Evolutionary conservation across 2,329 filamentous ascomycete genomes (phyloP), one percentile per base, ranked within the genome.

Genomic region (Rutstroemia sp.): DNA sequence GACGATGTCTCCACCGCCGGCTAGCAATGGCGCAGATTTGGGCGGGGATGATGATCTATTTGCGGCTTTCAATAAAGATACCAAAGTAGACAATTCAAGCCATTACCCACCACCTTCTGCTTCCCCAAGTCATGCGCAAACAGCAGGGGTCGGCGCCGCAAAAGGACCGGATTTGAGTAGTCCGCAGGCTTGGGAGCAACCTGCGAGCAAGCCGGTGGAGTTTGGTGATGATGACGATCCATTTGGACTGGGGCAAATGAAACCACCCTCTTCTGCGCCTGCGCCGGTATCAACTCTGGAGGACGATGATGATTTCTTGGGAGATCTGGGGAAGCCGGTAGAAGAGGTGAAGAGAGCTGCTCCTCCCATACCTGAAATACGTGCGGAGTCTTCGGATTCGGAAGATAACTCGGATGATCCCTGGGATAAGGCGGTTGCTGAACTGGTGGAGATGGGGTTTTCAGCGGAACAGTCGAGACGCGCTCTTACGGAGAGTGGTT

Each of bases 381-480:
- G 56, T 18, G 44, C 57, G 4, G 59, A 66, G 30, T 56, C 63
- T 42, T 56, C 62, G 8, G 58, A 59, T 34, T 41, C 38, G 38
- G 52, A 56, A 18, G 62, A 64, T 14, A 61, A 63, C 49, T 60
- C 64, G 27, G 72, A 81, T 38, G 86, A 90, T 64, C 83, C 82
- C 1, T 85, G 87, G 57, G 90, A 96, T 67, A 83, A 81, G 63
- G 89, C 91, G 9, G 82, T 97, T 25, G 90, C 89, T 9, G 90
- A 97, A 69, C 75, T 99, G 25, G 84, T 96, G 3, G 92, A 96
- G 63, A 97, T 97, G 82, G 94, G 94, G 0, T 99, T 99, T 65
- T 84, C 90, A 0, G 80, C 85, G 0, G 89, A 95, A 58, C 90
- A 91, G 66, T 87, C 94, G n/a, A 80, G 81, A 54, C 79, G 86